These are phyloP conservation scores for Cryphonectria parasitica DNA, from an alignment of 2,329 filamentous ascomycete species.

Conservation along the genomic window DNA sequence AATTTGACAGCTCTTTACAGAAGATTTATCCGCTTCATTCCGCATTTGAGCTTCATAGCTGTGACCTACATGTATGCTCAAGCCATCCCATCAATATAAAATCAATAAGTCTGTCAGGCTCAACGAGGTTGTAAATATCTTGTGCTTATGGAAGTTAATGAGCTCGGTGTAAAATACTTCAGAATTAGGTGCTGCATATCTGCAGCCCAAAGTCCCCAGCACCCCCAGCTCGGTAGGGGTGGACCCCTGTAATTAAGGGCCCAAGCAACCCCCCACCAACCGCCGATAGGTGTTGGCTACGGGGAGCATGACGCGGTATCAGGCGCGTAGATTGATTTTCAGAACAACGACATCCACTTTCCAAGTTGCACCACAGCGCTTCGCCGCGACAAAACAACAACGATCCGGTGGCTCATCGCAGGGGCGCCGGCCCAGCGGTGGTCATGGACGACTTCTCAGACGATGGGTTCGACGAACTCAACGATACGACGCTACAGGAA, in stretches of 20 bases:
- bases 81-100: too few species aligned
- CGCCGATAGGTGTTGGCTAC: neutral
- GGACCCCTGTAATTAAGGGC: neutral
- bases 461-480: conserved; percentile 65
- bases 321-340: conserved; percentile 2
- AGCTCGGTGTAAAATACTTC: neutral
- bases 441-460: conserved; percentile 65
- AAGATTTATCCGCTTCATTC: too few species aligned
- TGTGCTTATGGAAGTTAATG: too few species aligned
- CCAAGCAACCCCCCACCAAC: neutral
- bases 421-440: conserved; percentile 16
- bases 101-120: too few species aligned
- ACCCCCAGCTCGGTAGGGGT: neutral
- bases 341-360: neutral
- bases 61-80: too few species aligned
- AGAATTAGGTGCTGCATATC: neutral
- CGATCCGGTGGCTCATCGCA: neutral
- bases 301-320: neutral
- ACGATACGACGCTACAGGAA: conserved; percentile 60
- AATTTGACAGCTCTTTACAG: too few species aligned
- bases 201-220: neutral
- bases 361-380: neutral
- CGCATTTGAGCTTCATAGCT: too few species aligned
- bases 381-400: neutral
- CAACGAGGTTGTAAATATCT: too few species aligned